phyloP scores from a whole-genome alignment of 768 basidiomycete species.

The Mycena floridula region DNA sequence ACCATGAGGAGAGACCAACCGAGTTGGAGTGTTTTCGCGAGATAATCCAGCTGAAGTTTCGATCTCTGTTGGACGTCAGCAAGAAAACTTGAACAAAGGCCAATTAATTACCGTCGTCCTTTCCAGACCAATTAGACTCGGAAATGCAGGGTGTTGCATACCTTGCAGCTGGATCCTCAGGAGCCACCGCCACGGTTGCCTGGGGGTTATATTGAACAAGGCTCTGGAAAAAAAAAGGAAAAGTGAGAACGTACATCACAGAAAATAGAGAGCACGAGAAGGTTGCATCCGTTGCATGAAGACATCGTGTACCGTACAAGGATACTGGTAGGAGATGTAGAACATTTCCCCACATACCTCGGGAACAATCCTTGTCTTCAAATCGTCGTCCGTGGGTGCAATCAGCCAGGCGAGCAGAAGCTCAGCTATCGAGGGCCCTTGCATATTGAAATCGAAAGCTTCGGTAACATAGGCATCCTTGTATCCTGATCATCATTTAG shows the following conservation, averaged over 20 bases:
- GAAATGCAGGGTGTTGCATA: background rate
- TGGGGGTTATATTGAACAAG: background rate
- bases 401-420: slow-evolving; percentile 22
- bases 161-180: background rate
- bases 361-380: background rate
- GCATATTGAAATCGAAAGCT: slow-evolving; percentile 19
- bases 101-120: slow-evolving; percentile 1
- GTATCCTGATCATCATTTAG: slow-evolving; percentile 17
- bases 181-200: background rate
- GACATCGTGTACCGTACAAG: background rate
- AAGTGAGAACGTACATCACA: background rate
- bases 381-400: slow-evolving; percentile 20
- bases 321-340: background rate
- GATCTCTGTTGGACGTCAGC: background rate
- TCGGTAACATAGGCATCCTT: slow-evolving; percentile 26
- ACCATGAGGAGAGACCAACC: background rate
- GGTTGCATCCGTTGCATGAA: background rate
- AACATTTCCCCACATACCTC: background rate
- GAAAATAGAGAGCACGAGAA: background rate
- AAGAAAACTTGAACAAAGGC: background rate
- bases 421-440: slow-evolving; percentile 23
- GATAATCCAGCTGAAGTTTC: background rate
- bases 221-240: background rate
- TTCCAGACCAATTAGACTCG: slow-evolving; percentile 5
- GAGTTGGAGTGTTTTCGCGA: background rate